Evolutionary conservation across 2,329 filamentous ascomycete genomes (phyloP).

Genomic region (Paecilomyces niveus): DNA sequence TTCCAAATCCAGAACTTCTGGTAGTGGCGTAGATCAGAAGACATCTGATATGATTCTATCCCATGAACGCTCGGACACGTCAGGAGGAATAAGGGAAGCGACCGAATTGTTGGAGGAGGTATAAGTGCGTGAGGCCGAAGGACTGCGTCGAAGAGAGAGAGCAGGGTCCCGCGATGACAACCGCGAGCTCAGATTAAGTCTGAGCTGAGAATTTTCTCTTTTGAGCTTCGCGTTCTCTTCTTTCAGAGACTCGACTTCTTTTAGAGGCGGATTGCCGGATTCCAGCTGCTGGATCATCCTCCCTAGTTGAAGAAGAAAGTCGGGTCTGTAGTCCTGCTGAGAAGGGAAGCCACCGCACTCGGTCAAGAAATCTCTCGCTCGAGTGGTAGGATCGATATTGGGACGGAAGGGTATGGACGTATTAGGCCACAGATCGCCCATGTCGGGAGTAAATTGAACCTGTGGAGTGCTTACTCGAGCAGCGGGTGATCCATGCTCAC

Average conservation of each 20-base stretch:
- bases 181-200: constrained; percentile 11
- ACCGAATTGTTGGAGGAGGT: background rate
- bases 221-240: constrained; percentile 17
- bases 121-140: background rate
- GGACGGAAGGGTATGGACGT: constrained; percentile 2
- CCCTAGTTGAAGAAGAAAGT: constrained; percentile 15
- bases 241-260: constrained; percentile 11
- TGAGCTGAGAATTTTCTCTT: constrained; percentile 16
- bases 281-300: constrained; percentile 17
- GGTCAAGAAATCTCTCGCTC: constrained; percentile 6
- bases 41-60: constrained; percentile 8
- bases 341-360: constrained; percentile 8
- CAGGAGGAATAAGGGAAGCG: constrained; percentile 1
- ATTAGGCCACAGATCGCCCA: background rate
- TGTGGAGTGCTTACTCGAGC: background rate
- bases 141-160: constrained; percentile 3
- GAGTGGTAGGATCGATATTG: constrained; percentile 8
- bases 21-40: background rate
- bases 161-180: constrained; percentile 5
- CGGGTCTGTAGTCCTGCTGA: constrained; percentile 7
- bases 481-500: background rate
- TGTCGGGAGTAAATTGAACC: background rate
- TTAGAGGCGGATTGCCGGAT: constrained; percentile 10
- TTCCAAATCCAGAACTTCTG: background rate
- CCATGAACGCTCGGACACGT: constrained; percentile 6